Evolutionary conservation across 2,329 filamentous ascomycete species (phyloP), one percentile per base, ranked within the genome.

Genomic region (Septoria linicola): DNA sequence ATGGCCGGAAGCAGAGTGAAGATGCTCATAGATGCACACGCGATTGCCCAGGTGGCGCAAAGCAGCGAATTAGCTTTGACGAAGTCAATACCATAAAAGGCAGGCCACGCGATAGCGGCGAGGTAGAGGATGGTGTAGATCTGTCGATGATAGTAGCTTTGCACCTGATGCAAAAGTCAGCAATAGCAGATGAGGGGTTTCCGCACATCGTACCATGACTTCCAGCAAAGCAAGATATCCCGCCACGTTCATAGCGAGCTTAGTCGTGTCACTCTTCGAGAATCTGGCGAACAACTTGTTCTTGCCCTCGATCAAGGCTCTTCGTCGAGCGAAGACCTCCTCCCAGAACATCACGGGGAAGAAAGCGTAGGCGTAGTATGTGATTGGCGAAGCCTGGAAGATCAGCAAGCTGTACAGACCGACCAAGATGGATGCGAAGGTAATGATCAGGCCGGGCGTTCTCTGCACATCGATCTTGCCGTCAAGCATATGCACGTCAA

Each of bases 271-370:
- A 17, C 77, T 73, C 21, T 79, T 72, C 0, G 85, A 83, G 48
- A 79, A 76, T 59, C 91, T 80, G 1, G 81, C 78, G 59, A 96
- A 84, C 7, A 97, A 73, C 42, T 81, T 77, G 57, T 78, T 79
- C 44, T 80, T 77, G 2, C 90, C 91, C 55, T 83, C 79, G 4
- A 73, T 64, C 10, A 96, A 70, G 35, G 88, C 88, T 39, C 79
- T 76, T 49, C 90, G 80, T 21, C 87, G 82, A 2, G 88, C 88
- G 69, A 86, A 92, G 0, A 96, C 88, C 65, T 96, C 91, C 70
- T 96, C 92, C 93, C 93, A 99, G 73, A 99, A 97, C 51, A 89
- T 80, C 2, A 96, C 84, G 0, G 93, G 93, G 69, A 99, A 99
- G 62, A 95, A 81, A 0, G 86, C 88, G 68, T 99, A 99, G 1